phyloP scores from a whole-genome alignment of 73 alveolate species.

The Paraurostyla sp. region DNA sequence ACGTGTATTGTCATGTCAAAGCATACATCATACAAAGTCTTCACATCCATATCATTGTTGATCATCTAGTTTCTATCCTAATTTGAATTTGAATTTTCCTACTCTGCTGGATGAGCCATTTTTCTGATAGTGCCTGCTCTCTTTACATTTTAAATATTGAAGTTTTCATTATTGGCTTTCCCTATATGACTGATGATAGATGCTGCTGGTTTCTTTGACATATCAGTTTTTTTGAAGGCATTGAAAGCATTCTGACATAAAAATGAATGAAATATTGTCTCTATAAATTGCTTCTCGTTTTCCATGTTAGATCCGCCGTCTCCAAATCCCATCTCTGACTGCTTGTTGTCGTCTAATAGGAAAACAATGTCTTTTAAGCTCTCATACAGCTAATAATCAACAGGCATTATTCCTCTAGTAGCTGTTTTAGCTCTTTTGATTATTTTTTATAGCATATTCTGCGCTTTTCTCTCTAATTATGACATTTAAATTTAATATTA shows the following conservation, averaged over 20 bases:
- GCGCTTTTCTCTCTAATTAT: neutral
- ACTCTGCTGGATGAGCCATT: too few relatives aligned
- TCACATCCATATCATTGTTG: neutral
- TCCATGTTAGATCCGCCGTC: slow-evolving; percentile 13
- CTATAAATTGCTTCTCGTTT: neutral
- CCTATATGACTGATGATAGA: neutral
- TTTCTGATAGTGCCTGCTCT: neutral
- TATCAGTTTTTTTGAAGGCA: neutral
- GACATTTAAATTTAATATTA: neutral
- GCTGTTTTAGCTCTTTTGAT: neutral
- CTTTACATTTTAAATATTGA: neutral
- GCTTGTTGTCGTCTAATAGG: neutral
- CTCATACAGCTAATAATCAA: neutral
- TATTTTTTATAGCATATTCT: neutral
- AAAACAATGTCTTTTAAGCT: neutral
- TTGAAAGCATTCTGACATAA: slow-evolving; percentile 10
- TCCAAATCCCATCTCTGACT: neutral
- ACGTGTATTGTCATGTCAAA: neutral
- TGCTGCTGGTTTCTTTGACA: neutral
- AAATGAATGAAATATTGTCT: neutral
- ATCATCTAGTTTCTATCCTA: too few relatives aligned
- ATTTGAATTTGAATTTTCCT: too few relatives aligned
- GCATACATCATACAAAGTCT: slow-evolving; percentile 21
- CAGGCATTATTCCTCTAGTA: neutral
- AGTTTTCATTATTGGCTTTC: neutral